Conservation (phyloP, 1,284 basidiomycete species). For the Pseudomicrostroma phylloplanum region DNA sequence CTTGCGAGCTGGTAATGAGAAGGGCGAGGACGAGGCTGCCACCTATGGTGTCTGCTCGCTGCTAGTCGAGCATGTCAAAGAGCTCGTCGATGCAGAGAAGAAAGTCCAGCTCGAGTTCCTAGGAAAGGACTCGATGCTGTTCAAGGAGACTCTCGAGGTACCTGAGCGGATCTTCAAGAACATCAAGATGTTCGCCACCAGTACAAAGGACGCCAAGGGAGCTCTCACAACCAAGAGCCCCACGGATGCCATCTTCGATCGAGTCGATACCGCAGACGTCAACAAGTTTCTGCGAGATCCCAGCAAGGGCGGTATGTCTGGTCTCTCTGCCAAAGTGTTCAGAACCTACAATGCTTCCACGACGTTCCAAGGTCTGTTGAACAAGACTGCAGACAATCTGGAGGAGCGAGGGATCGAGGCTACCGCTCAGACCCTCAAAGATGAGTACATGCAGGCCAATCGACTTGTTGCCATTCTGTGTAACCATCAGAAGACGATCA, state of each 20-base stretch:
- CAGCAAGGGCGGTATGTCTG: conserved; percentile 41
- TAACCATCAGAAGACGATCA: conserved; percentile 50
- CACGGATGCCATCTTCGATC: conserved; percentile 74
- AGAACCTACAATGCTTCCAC: conserved; percentile 51
- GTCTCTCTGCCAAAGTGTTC: conserved; percentile 49
- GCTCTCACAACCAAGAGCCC: conserved; percentile 81
- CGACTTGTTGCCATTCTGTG: conserved; percentile 49
- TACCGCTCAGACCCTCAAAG: conserved; percentile 38
- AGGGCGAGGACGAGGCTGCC: conserved; percentile 50
- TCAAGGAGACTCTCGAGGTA: conserved; percentile 46
- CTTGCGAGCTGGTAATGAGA: conserved; percentile 50
- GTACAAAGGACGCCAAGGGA: conserved; percentile 36
- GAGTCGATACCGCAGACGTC: conserved; percentile 25
- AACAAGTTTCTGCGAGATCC: conserved; percentile 45
- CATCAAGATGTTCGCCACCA: conserved; percentile 45
- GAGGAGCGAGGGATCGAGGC: conserved; percentile 21
- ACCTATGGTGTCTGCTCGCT: conserved; percentile 50
- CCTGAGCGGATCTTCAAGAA: conserved; percentile 46
- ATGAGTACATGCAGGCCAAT: conserved; percentile 50
- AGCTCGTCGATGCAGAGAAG: conserved; percentile 29
- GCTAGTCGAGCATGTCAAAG: conserved; percentile 45
- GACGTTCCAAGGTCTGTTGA: conserved; percentile 49
- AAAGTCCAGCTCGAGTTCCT: conserved; percentile 47
- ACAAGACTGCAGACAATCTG: conserved; percentile 47
- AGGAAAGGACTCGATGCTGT: conserved; percentile 50